Evolutionary conservation across 495 filamentous ascomycete genomes (phyloP).

Genomic region (Penicillium dipodomyicola): DNA sequence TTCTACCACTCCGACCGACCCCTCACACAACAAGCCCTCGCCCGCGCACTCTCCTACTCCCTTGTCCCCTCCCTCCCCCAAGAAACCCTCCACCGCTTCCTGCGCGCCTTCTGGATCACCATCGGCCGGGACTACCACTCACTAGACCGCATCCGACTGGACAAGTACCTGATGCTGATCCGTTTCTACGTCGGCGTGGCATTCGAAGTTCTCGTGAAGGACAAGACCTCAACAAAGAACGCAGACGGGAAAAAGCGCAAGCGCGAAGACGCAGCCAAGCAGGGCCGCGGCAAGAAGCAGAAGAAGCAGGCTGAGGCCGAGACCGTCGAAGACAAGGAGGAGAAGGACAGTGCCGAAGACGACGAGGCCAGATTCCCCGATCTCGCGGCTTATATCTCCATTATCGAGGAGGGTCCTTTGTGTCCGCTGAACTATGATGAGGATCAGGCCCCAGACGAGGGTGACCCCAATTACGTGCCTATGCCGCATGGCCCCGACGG

Average conservation of each 20-base stretch:
- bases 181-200: constrained; percentile 69
- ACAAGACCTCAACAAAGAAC: constrained; percentile 12
- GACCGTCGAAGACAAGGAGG: constrained; percentile 12
- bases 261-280: constrained; percentile 27
- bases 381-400: constrained; percentile 41
- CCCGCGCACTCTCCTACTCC: constrained; percentile 71
- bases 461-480: constrained; percentile 33
- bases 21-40: constrained; percentile 80
- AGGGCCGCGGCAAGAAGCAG: constrained; percentile 47
- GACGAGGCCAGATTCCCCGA: constrained; percentile 41
- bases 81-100: constrained; percentile 50
- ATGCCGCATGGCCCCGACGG: constrained; percentile 67
- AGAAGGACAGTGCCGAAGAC: constrained; percentile 23
- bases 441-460: constrained; percentile 31
- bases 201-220: constrained; percentile 52
- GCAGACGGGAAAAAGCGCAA: constrained; percentile 31
- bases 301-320: constrained; percentile 24
- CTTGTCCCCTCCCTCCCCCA: constrained; percentile 65
- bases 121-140: constrained; percentile 77
- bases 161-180: constrained; percentile 89
- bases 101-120: constrained; percentile 85
- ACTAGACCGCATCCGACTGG: constrained; percentile 83
- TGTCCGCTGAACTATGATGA: constrained; percentile 46
- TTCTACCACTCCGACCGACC: constrained; percentile 94
- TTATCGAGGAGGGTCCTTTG: constrained; percentile 44